Conservation (phyloP, 495 filamentous ascomycete species). For the Copromyces sp. region DNA sequence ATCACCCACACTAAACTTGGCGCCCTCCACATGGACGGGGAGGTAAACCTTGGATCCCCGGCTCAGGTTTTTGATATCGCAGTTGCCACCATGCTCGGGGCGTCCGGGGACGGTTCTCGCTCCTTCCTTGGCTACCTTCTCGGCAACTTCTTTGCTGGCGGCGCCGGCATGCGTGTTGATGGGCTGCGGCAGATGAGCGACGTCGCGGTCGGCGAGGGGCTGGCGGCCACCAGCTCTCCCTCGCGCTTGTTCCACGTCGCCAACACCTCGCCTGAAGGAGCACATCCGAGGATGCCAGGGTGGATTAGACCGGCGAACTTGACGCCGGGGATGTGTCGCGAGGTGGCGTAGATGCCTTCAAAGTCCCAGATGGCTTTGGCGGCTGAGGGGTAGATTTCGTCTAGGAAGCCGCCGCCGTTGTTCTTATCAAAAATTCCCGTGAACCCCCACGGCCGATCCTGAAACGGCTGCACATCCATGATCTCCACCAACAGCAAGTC, state of each 20-base stretch:
- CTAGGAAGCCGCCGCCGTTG: slow-evolving; percentile 88
- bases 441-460: slow-evolving; percentile 87
- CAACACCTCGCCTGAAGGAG: slow-evolving; percentile 59
- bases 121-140: slow-evolving; percentile 75
- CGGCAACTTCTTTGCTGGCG: slow-evolving; percentile 49
- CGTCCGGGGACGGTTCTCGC: slow-evolving; percentile 79
- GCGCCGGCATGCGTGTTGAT: slow-evolving; percentile 62
- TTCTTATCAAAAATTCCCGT: slow-evolving; percentile 71
- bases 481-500: slow-evolving; percentile 87
- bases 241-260: slow-evolving; percentile 73
- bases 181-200: slow-evolving; percentile 70
- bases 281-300: slow-evolving; percentile 87
- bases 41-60: slow-evolving; percentile 78
- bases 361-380: slow-evolving; percentile 98
- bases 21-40: slow-evolving; percentile 71
- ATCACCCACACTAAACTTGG: slow-evolving; percentile 89
- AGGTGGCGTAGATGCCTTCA: slow-evolving; percentile 87
- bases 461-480: slow-evolving; percentile 87
- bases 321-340: slow-evolving; percentile 81
- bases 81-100: slow-evolving; percentile 60
- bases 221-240: slow-evolving; percentile 62
- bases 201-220: slow-evolving; percentile 53
- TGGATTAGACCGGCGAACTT: slow-evolving; percentile 90
- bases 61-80: slow-evolving; percentile 80
- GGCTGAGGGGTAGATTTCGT: slow-evolving; percentile 81